These are phyloP conservation scores for Apiospora arundinis DNA, from an alignment of 2,329 filamentous ascomycete species.

Conservation along the genomic window DNA sequence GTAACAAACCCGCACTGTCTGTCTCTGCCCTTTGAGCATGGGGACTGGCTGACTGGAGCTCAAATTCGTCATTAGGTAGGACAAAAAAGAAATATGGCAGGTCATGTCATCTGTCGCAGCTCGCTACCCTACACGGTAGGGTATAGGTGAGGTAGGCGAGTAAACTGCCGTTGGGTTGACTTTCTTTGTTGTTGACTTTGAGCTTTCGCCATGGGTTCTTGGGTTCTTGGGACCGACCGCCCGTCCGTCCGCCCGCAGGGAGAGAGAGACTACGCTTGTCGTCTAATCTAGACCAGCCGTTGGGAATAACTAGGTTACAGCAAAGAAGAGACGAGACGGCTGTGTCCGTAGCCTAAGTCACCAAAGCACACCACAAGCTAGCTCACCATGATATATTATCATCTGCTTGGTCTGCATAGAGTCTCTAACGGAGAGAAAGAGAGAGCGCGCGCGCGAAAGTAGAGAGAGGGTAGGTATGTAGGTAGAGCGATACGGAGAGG, in stretches of 20 bases:
- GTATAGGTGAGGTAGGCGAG: neutral
- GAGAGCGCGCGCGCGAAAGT: too few species aligned
- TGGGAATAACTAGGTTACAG: neutral
- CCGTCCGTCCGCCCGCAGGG: neutral
- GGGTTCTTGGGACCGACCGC: neutral
- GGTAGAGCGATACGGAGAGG: neutral
- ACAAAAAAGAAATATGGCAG: neutral
- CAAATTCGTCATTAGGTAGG: slow-evolving; percentile 7
- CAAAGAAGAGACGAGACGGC: neutral
- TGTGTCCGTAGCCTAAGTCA: neutral
- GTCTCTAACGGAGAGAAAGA: neutral
- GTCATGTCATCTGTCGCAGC: neutral
- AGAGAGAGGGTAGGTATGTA: neutral
- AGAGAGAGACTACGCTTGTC: neutral
- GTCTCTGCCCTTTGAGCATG: neutral
- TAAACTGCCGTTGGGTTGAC: neutral
- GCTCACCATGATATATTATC: neutral
- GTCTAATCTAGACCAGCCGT: slow-evolving; percentile 14
- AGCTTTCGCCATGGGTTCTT: neutral
- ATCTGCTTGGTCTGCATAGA: neutral
- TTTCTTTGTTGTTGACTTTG: neutral
- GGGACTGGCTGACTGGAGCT: neutral
- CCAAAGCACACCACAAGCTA: neutral
- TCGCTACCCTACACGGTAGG: neutral
- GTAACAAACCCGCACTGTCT: neutral